Percentiles rank a stretch among this genome's conserved stretches.
phyloP scores from a whole-genome alignment of 176 grass and related monocot species.

The Cocos nucifera region DNA sequence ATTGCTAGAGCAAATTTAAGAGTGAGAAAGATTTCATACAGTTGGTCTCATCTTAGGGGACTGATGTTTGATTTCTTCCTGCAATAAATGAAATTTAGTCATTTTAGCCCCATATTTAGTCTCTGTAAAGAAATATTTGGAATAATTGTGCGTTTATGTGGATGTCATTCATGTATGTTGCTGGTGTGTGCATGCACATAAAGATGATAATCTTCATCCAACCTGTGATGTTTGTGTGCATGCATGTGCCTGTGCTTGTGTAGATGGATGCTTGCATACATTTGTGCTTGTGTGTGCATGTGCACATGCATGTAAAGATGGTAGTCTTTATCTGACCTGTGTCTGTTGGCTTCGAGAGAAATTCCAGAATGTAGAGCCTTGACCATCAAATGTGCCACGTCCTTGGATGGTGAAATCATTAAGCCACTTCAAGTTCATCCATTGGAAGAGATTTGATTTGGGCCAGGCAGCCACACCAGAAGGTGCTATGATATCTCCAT shows the following conservation, averaged over 20 bases:
- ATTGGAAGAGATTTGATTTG: constrained; percentile 39
- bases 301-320: too few relatives aligned
- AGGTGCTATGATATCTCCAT: constrained; percentile 46
- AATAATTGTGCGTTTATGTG: too few relatives aligned
- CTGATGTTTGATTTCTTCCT: constrained; percentile 4
- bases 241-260: too few relatives aligned
- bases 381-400: constrained; percentile 45
- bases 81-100: background rate
- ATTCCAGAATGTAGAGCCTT: constrained; percentile 21
- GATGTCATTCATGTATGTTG: too few relatives aligned
- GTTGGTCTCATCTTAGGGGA: constrained; percentile 7
- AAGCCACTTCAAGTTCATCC: constrained; percentile 83
- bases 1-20: background rate
- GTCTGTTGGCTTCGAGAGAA: constrained; percentile 10
- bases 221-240: too few relatives aligned
- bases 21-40: background rate
- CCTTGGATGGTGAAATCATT: constrained; percentile 46
- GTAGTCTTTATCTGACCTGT: constrained; percentile 21
- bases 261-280: too few relatives aligned
- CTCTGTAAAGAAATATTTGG: too few relatives aligned
- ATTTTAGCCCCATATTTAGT: too few relatives aligned
- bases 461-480: constrained; percentile 28
- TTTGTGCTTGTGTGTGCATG: background rate
- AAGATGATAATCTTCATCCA: too few relatives aligned
- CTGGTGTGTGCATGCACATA: too few relatives aligned